Evolutionary conservation across 2,329 filamentous ascomycete species (phyloP), one percentile per base, ranked within the genome.

Genomic region (Cladosporium phlei): DNA sequence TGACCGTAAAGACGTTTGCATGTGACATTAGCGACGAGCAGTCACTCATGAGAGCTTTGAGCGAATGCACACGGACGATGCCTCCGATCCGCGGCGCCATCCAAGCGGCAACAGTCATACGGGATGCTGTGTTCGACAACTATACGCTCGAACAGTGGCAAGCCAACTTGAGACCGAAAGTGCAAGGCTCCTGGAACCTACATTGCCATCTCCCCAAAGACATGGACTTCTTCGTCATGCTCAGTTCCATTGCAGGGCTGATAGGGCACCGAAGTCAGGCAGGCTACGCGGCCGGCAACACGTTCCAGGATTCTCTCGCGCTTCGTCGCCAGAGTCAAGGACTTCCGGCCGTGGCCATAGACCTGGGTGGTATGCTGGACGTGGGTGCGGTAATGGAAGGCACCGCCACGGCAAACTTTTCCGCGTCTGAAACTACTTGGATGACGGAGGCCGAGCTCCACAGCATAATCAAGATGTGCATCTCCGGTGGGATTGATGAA

Each of bases 91-190:
- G 34, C 8, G 52, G 52, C 22, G 40, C 39, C 3, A 46, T 67
- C 16, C 62, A 66, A 37, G 63, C 55, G 1, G 60, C 65, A 8
- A 66, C 67, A 61, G 58, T 62, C 2, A 54, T 68, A 21, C 24
- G 34, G 30, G 56, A 58, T 16, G 20, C 40, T 1, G 27, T 52
- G 0, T 58, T 59, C 19, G 47, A 52, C n/a, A 52, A 48, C 4
- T 60, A 61, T 56, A 58, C 58, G 1, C 47, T 49, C 6, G 44
- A 56, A 2, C 42, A 58, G 5, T 60, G 45, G 30, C 39, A 46
- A 6, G 40, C 32, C 2, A 42, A 43, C n/a, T 29, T 59, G 1
- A 19, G 35, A 0, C 53, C 61, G 10, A 66, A 65, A 35, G 55
- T 63, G 4, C 28, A 53, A 8, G 63, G 61, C 3, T 55, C 57